phyloP scores from a whole-genome alignment of 192 early-diverging fungal genomes.

The Phlyctochytrium arcticum region DNA sequence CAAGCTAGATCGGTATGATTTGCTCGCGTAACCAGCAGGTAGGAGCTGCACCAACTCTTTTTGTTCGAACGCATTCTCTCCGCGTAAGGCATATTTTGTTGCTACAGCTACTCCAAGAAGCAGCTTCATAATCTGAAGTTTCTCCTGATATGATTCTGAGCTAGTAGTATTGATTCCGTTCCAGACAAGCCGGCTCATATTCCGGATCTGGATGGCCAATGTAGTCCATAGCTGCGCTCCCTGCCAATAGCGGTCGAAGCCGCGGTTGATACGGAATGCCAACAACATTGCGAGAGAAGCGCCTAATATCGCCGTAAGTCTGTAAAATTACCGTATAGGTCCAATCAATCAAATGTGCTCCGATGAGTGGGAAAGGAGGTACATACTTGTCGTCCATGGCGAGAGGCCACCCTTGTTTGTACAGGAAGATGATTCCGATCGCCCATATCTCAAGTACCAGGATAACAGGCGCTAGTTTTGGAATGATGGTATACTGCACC shows the following conservation, averaged over 20 bases:
- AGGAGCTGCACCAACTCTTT: slow-evolving; percentile 55
- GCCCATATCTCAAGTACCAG: not conserved
- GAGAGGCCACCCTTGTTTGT: not conserved
- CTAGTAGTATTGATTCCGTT: slow-evolving; percentile 31
- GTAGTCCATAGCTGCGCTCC: slow-evolving; percentile 74
- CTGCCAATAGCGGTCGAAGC: slow-evolving; percentile 71
- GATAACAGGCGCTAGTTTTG: slow-evolving; percentile 12
- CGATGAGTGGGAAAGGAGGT: not conserved
- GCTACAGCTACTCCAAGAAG: slow-evolving; percentile 69
- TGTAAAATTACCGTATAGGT: too few species aligned
- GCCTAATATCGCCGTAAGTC: slow-evolving; percentile 32
- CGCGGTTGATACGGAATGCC: slow-evolving; percentile 75
- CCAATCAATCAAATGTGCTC: not conserved
- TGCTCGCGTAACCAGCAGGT: slow-evolving; percentile 44
- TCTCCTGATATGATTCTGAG: slow-evolving; percentile 42
- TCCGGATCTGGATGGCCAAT: slow-evolving; percentile 58
- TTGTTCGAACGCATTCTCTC: slow-evolving; percentile 37
- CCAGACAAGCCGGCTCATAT: slow-evolving; percentile 70
- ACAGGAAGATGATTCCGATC: not conserved
- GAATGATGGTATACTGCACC: slow-evolving; percentile 1
- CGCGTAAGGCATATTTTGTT: slow-evolving; percentile 76
- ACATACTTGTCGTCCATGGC: slow-evolving; percentile 17
- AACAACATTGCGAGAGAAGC: slow-evolving; percentile 54
- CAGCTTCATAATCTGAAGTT: slow-evolving; percentile 62
- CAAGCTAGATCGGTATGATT: slow-evolving; percentile 41